Evolutionary conservation across 1,139 yeast genomes (phyloP), one percentile per base, ranked within the genome.

Genomic region (Magnusiomyces fungicola): DNA sequence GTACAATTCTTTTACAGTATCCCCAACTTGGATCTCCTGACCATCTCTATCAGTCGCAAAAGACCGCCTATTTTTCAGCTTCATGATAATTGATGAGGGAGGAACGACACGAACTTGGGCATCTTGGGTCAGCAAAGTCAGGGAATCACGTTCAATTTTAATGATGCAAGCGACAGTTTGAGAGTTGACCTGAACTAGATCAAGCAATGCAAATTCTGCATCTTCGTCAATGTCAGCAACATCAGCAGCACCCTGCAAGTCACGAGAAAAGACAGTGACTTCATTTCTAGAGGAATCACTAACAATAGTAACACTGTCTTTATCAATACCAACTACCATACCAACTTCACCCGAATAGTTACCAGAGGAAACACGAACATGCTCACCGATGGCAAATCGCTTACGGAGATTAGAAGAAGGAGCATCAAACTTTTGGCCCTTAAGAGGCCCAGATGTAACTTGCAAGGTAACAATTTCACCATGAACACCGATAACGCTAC

Each of bases 291-390:
- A 83, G 68, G 89, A 89, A 64, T 92, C 96, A 53, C 95, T 85
- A 55, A 92, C 79, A 57, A 94, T 75, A 0, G 95, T 86, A 19
- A 90, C 97, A 45, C 87, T 84, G 61, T 90, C 96, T 45, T 84
- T 87, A 47, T 79, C 78, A 38, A 87, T 79, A 56, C 81, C 77
- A 45, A 94, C 90, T 47, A 92, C 96, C 70, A 92, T 78, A 69
- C 98, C 98, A 24, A 96, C 87, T 62, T 90, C 97, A 61, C 90
- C 97, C 50, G 81, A 74, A 66, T 88, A 95, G 62, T 84, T 88
- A 62, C 98, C 98, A 63, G 83, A 87, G 44, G 87, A 79, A 29
- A 92, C 95, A 53, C 96, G 81, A 16, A 94, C 96, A 64, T 92
- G 97, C 66, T 92, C 98, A 74, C 98, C 98, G 48, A 89, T 81